Conservation (phyloP, 495 filamentous ascomycete species). For the Aspergillus ellipticus region DNA sequence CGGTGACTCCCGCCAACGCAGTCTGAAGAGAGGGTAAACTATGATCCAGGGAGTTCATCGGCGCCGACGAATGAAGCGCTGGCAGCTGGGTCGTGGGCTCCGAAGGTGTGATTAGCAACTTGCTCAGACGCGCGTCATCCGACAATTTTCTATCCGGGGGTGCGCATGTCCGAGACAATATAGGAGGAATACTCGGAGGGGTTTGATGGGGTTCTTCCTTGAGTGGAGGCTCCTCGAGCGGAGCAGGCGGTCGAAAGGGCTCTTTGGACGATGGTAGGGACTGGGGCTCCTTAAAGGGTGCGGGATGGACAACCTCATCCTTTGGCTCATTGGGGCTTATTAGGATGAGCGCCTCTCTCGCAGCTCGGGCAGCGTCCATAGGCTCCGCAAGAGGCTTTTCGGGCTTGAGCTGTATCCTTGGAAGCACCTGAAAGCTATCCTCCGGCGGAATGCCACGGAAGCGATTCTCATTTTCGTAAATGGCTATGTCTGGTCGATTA, state of each 20-base stretch:
- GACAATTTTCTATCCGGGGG: conserved; percentile 11
- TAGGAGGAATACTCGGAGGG: conserved; percentile 5
- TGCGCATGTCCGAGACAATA: not conserved
- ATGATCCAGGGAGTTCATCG: conserved; percentile 37
- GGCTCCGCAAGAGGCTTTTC: not conserved
- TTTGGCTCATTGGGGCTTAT: not conserved
- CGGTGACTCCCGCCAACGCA: conserved; percentile 29
- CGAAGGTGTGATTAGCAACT: conserved; percentile 24
- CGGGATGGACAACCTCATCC: not conserved
- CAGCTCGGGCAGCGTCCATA: not conserved
- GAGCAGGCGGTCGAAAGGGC: not conserved
- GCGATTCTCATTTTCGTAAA: conserved; percentile 12
- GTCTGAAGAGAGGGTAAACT: conserved; percentile 43
- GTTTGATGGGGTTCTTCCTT: conserved; percentile 1
- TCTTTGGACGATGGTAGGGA: not conserved
- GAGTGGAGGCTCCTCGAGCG: not conserved
- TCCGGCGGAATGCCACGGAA: not conserved
- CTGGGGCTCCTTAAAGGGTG: not conserved
- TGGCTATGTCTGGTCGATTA: conserved; percentile 44
- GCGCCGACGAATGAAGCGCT: conserved; percentile 37
- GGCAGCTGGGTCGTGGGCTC: conserved; percentile 25
- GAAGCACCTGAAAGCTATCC: not conserved
- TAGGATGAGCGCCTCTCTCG: not conserved
- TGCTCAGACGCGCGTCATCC: conserved; percentile 8
- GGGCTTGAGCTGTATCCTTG: not conserved